Base-by-base conservation (phyloP, 208 protist genomes). In the Trypanosoma grayi region DNA sequence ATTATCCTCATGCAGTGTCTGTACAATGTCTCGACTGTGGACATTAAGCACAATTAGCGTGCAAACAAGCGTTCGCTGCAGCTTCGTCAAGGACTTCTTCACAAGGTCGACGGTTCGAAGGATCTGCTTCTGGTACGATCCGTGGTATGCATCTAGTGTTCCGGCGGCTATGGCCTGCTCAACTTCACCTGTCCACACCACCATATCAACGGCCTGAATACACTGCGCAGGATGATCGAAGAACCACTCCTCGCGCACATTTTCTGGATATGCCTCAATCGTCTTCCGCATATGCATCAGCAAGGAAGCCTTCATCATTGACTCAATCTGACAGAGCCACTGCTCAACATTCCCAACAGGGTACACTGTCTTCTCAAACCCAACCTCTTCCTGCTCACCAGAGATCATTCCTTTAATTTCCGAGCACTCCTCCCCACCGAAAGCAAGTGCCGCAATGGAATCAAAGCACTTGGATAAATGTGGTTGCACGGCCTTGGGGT, bases 401-500 rank as follows among this genome's bases (percentile, higher is more conserved):
- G 91, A 97, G 16, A 83, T 53, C 94, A 98, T 98, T 45, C 79
- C 92, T 1, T 79, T 65, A 62, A 97, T 96, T 62, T 96, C 78
- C 0, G 74, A 81, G 64, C 78, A 89, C 44, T 74, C 70, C 24
- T 91, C 83, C 33, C 87, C 81, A 25, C 70, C 60, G 59, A 97
- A 96, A 60, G 87, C 64, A 34, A 98, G 81, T 54, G 68, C 58
- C 22, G 93, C 81, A 48, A 99, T 98, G 16, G 90, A 97, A 68
- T 98, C 96, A 70, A 99, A 99, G 75, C 93, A 98, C 79, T 98
- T 98, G 25, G 78, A 77, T 70, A 99, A 69, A 67, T 99, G 94
- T 27, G 95, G 96, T 79, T 99, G 96, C 18, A 99, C 95, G 27
- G 93, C 80, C 52, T 87, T 83, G 0, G 96, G 96, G 70, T 99